phyloP scores from a whole-genome alignment of 2,329 filamentous ascomycete genomes.

The Dothistroma septosporum region DNA sequence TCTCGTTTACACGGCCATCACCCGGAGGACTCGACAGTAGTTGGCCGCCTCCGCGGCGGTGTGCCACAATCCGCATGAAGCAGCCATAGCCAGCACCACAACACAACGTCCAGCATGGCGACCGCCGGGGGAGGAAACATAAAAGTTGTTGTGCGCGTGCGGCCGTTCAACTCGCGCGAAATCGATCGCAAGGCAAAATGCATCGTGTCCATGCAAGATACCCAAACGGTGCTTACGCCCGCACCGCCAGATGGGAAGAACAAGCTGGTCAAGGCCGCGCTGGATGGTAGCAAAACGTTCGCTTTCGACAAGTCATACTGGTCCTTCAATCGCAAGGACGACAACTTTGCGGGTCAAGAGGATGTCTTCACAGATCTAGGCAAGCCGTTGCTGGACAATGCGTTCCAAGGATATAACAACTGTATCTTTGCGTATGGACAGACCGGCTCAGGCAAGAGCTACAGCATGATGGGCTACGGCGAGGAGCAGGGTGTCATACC shows the following conservation, averaged over 20 bases:
- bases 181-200: constrained; percentile 92
- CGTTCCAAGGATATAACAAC: constrained; percentile 97
- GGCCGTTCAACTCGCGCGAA: constrained; percentile 82
- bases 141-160: constrained; percentile 96
- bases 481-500: constrained; percentile 94
- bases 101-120: constrained; percentile 21
- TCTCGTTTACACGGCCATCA: neutral
- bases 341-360: constrained; percentile 84
- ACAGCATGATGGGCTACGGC: constrained; percentile 99
- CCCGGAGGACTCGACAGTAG: neutral
- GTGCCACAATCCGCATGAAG: constrained; percentile 4
- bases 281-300: constrained; percentile 74
- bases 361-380: constrained; percentile 85
- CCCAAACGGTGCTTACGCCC: constrained; percentile 79
- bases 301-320: constrained; percentile 97
- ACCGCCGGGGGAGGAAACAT: constrained; percentile 80
- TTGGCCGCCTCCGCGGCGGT: constrained; percentile 15
- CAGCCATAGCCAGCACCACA: constrained; percentile 4
- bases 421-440: constrained; percentile 99
- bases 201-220: constrained; percentile 93
- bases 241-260: constrained; percentile 59
- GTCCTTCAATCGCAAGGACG: constrained; percentile 83
- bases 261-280: constrained; percentile 62
- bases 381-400: constrained; percentile 89
- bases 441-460: constrained; percentile 96